phyloP scores from a whole-genome alignment of 108 stramenopile species.

The Nitzschia sp. region DNA sequence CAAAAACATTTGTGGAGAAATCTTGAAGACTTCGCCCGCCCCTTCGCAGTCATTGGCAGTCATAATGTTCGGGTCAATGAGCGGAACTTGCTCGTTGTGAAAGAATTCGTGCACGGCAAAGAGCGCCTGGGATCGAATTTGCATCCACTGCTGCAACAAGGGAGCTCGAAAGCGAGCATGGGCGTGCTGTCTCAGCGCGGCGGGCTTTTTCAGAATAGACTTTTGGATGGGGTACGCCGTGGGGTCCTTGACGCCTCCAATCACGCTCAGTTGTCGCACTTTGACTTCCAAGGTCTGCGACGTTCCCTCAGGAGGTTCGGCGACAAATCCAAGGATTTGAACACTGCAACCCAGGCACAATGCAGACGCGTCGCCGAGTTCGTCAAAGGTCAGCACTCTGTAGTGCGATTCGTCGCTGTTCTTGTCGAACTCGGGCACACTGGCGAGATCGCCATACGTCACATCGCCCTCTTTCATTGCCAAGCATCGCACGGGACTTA shows the following conservation, averaged over 20 bases:
- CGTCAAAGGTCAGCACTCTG: constrained; percentile 49
- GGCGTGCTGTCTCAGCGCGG: constrained; percentile 47
- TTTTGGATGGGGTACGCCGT: constrained; percentile 64
- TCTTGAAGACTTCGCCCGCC: constrained; percentile 90
- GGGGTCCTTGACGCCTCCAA: constrained; percentile 61
- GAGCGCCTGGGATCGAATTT: constrained; percentile 57
- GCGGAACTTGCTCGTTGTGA: constrained; percentile 56
- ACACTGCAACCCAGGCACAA: constrained; percentile 59
- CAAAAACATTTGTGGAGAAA: constrained; percentile 67
- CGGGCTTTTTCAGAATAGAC: constrained; percentile 64
- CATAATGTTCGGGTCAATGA: constrained; percentile 75
- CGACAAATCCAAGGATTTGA: constrained; percentile 51
- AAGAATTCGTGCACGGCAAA: constrained; percentile 73
- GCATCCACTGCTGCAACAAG: constrained; percentile 57
- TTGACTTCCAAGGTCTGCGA: constrained; percentile 65
- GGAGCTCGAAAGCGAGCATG: constrained; percentile 63
- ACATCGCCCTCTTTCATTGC: constrained; percentile 27
- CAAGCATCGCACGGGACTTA: constrained; percentile 54
- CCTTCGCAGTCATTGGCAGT: constrained; percentile 93
- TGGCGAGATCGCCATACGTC: not conserved
- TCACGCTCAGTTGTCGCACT: constrained; percentile 47
- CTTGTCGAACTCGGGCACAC: not conserved
- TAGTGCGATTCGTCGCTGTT: constrained; percentile 44
- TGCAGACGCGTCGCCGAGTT: constrained; percentile 43
- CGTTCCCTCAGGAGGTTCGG: constrained; percentile 58